Conservation (phyloP, 257 asterid genomes). For the Plantago elongata region DNA sequence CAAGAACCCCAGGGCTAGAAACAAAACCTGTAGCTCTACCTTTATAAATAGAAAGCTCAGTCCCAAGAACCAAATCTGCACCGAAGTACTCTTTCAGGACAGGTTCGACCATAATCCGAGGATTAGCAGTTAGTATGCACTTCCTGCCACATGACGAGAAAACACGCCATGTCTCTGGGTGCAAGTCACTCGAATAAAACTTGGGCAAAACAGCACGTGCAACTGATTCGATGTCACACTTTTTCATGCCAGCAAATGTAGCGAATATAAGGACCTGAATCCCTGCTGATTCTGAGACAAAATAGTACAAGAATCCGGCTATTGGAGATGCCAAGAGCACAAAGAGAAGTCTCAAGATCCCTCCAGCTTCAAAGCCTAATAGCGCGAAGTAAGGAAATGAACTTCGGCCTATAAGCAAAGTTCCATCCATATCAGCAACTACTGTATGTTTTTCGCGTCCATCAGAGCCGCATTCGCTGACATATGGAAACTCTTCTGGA, state of each 20-base stretch:
- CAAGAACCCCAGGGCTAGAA: conserved; percentile 42
- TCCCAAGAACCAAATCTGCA: conserved; percentile 63
- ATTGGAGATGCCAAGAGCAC: conserved; percentile 49
- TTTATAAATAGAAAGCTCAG: conserved; percentile 41
- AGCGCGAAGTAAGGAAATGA: conserved; percentile 72
- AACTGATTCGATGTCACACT: conserved; percentile 48
- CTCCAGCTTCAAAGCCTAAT: conserved; percentile 76
- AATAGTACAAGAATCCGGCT: conserved; percentile 52
- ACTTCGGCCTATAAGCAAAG: conserved; percentile 52
- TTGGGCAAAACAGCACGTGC: conserved; percentile 73
- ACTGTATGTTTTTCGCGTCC: conserved; percentile 41
- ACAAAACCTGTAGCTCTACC: conserved; percentile 70
- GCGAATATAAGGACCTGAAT: conserved; percentile 54
- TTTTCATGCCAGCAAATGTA: conserved; percentile 49
- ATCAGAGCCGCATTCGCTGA: conserved; percentile 37
- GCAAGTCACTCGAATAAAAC: conserved; percentile 51
- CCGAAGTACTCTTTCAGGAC: conserved; percentile 55
- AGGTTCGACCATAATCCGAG: conserved; percentile 68
- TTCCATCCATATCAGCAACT: conserved; percentile 61
- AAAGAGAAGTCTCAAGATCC: conserved; percentile 51
- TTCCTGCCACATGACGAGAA: conserved; percentile 59
- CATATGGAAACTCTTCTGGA: conserved; percentile 23
- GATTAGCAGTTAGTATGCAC: conserved; percentile 64
- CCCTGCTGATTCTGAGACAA: conserved; percentile 57
- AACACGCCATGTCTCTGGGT: conserved; percentile 70